Evolutionary conservation across 345 rosid genomes (phyloP).

Genomic region (Corchorus capsularis): DNA sequence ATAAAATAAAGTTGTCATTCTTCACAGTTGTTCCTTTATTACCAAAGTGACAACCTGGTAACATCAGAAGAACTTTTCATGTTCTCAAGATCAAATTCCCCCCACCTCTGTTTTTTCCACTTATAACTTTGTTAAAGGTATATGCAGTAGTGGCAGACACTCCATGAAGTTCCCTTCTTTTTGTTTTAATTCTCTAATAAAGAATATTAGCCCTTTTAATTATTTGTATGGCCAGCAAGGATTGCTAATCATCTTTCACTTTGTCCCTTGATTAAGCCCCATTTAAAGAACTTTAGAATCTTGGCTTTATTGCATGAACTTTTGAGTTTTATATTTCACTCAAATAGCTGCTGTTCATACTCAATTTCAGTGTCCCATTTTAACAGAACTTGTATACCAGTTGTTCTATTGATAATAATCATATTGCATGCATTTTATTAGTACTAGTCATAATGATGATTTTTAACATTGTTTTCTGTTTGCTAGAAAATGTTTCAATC

Average conservation of each 20-base stretch:
- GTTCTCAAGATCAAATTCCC: background rate
- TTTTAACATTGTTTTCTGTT: background rate
- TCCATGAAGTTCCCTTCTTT: background rate
- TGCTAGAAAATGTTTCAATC: background rate
- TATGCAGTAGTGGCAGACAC: background rate
- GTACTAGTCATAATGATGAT: background rate
- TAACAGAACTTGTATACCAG: background rate
- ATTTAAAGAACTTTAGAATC: background rate
- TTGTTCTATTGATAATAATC: background rate
- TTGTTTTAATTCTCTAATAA: background rate
- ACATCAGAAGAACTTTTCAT: background rate
- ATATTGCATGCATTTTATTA: background rate
- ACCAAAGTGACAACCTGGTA: background rate
- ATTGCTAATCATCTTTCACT: background rate
- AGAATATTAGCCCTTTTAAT: background rate
- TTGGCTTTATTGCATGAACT: background rate
- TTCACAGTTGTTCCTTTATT: background rate
- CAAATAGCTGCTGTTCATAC: background rate
- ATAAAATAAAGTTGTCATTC: background rate
- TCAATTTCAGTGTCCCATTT: background rate
- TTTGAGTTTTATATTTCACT: background rate
- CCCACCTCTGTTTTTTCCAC: background rate
- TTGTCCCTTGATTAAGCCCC: background rate
- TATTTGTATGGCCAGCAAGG: background rate
- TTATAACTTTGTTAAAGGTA: background rate